Percentiles rank a stretch among this genome's conserved stretches.
Conservation (phyloP, 441 rosid genomes). For the Francoa sonchifolia region DNA sequence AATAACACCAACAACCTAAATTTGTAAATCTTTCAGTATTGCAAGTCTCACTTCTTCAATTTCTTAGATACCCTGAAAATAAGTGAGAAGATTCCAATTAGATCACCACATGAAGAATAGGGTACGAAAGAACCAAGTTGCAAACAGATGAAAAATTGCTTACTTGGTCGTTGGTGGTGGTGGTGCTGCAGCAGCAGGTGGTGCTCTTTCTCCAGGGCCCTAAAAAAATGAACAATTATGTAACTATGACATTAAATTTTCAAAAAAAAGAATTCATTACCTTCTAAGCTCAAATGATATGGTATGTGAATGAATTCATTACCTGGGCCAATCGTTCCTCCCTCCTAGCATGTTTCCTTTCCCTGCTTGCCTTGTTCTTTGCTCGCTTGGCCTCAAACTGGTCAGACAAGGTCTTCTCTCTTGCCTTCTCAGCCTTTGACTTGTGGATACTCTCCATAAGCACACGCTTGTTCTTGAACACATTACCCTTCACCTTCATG, state of each 20-base stretch:
- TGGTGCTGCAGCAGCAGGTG: constrained; percentile 22
- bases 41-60: constrained; percentile 27
- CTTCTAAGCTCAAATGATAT: background rate
- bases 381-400: constrained; percentile 80
- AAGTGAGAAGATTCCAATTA: background rate
- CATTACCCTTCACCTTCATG: constrained; percentile 83
- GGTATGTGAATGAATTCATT: background rate
- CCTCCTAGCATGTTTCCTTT: constrained; percentile 62
- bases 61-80: constrained; percentile 32
- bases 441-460: constrained; percentile 84
- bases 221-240: constrained; percentile 3
- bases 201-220: constrained; percentile 39
- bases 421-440: constrained; percentile 69
- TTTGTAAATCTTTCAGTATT: too few relatives aligned
- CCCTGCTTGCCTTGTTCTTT: constrained; percentile 80
- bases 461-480: constrained; percentile 74
- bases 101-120: background rate
- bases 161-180: constrained; percentile 30
- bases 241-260: background rate
- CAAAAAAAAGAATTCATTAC: background rate
- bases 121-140: too few relatives aligned
- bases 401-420: constrained; percentile 70
- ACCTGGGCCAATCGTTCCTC: constrained; percentile 48
- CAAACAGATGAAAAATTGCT: constrained; percentile 1
- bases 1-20: too few relatives aligned